These are phyloP conservation scores for Ascocoryne sarcoides DNA, from an alignment of 2,329 filamentous ascomycete species.

Conservation along the genomic window DNA sequence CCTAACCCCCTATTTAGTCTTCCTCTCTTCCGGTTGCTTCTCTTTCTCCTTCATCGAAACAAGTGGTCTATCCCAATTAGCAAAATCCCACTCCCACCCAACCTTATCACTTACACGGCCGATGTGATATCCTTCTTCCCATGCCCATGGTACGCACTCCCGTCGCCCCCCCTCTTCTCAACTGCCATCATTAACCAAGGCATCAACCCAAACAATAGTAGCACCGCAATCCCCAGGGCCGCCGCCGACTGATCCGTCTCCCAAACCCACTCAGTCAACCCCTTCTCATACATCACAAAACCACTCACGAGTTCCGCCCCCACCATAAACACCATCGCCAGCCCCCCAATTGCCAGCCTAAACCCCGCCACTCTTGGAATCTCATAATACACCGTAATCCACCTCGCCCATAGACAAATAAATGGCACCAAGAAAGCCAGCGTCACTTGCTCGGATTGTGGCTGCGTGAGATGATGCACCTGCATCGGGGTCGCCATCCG, in stretches of 20 bases:
- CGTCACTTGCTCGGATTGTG: slow-evolving; percentile 12
- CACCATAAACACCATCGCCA: slow-evolving; percentile 21
- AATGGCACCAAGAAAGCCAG: slow-evolving; percentile 14
- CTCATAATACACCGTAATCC: slow-evolving; percentile 22
- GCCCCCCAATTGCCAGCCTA: slow-evolving; percentile 26
- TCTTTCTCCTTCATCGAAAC: slow-evolving; percentile 2
- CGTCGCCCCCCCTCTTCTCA: slow-evolving; percentile 25
- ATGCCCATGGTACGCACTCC: slow-evolving; percentile 22
- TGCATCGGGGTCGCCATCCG: slow-evolving; percentile 11
- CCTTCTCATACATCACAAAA: slow-evolving; percentile 17
- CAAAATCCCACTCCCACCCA: not conserved
- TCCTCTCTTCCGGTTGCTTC: not conserved
- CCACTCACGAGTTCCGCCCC: slow-evolving; percentile 14
- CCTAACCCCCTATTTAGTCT: not conserved
- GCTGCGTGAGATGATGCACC: slow-evolving; percentile 13
- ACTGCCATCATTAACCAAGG: slow-evolving; percentile 23
- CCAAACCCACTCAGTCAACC: slow-evolving; percentile 15
- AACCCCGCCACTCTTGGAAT: slow-evolving; percentile 26
- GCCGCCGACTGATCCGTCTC: slow-evolving; percentile 12
- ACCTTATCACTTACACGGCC: slow-evolving; percentile 14
- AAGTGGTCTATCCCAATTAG: not conserved
- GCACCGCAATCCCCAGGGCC: slow-evolving; percentile 6
- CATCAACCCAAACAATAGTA: slow-evolving; percentile 21
- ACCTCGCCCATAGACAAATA: slow-evolving; percentile 20
- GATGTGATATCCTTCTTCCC: slow-evolving; percentile 11